phyloP scores from a whole-genome alignment of 2,329 filamentous ascomycete species.

The Ampelomyces quisqualis region DNA sequence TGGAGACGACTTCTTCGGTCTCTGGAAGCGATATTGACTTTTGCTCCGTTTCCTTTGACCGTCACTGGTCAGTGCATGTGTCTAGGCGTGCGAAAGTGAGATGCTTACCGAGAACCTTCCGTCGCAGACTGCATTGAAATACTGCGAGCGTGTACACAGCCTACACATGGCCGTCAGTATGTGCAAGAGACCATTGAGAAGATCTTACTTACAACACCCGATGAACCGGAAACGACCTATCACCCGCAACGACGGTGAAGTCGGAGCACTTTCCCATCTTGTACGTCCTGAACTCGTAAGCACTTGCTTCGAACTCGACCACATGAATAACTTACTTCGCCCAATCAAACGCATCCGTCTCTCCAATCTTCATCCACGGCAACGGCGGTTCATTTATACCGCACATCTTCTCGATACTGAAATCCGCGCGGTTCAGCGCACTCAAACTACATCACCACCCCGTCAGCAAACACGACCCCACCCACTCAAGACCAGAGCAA shows the following conservation, averaged over 20 bases:
- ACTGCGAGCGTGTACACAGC: slow-evolving; percentile 16
- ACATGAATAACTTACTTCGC: slow-evolving; percentile 6
- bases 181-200: too few species aligned
- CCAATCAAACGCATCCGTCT: slow-evolving; percentile 11
- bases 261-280: slow-evolving; percentile 22
- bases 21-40: slow-evolving; percentile 18
- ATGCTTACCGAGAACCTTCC: slow-evolving; percentile 16
- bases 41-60: slow-evolving; percentile 18
- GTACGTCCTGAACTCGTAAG: slow-evolving; percentile 13
- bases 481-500: neutral
- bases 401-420: slow-evolving; percentile 15
- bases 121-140: slow-evolving; percentile 23
- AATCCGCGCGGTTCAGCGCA: slow-evolving; percentile 9
- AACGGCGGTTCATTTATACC: neutral
- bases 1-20: slow-evolving; percentile 8
- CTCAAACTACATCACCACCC: slow-evolving; percentile 1
- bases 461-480: neutral
- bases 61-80: too few species aligned
- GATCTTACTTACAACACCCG: slow-evolving; percentile 15
- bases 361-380: slow-evolving; percentile 4
- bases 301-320: neutral
- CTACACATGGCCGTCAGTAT: slow-evolving; percentile 8
- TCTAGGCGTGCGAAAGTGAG: slow-evolving; percentile 1
- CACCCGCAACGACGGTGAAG: slow-evolving; percentile 20
- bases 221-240: slow-evolving; percentile 21